Evolutionary conservation across 768 basidiomycete species (phyloP), one percentile per base, ranked within the genome.

Genomic region (Cystobasidium ongulense): DNA sequence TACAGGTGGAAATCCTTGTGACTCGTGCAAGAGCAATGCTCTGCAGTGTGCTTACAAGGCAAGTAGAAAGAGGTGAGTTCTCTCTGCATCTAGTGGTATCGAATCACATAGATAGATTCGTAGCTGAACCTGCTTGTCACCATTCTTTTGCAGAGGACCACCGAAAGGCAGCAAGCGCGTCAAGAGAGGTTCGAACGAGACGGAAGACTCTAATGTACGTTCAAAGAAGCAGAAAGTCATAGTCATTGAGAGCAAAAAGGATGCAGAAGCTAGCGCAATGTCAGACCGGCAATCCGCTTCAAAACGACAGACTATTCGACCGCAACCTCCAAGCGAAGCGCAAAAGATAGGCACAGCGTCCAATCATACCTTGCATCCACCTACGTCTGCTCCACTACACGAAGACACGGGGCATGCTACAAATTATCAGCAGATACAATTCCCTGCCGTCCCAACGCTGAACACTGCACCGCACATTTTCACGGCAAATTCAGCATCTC

Each of bases 151-250:
- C 25, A 71, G 68, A 39, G 68, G 68, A 21, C 68, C 68, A 21
- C 68, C 68, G 7, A 71, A 71, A 61, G 68, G 68, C 3, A 71
- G 50, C 11, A 71, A 71, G 27, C 52, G 68, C 25, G 36, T 71
- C 23, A 52, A 54, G 18, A 71, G 43, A 36, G 21, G 18, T 3
- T 17, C 31, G 2, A 59, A 59, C 29, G 27, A 59, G 25, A 59
- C 57, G 21, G 57, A 27, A 59, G 57, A 59, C 11, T 17, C 57
- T 13, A 59, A 7, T 59, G 57, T 15, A 15, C 15, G 27, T 15
- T 27, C 25, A 23, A 59, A 59, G 23, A 59, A 59, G 21, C 57
- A 35, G 27, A 59, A 59, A 23, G 57, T 8, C 13, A 35, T 59
- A 13, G 33, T 29, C 5, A 35, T 59, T 59, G 57, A 59, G 11